Evolutionary conservation across 139 green algal genomes (phyloP).

Genomic region (Chlamydomonas sphaeroides): DNA sequence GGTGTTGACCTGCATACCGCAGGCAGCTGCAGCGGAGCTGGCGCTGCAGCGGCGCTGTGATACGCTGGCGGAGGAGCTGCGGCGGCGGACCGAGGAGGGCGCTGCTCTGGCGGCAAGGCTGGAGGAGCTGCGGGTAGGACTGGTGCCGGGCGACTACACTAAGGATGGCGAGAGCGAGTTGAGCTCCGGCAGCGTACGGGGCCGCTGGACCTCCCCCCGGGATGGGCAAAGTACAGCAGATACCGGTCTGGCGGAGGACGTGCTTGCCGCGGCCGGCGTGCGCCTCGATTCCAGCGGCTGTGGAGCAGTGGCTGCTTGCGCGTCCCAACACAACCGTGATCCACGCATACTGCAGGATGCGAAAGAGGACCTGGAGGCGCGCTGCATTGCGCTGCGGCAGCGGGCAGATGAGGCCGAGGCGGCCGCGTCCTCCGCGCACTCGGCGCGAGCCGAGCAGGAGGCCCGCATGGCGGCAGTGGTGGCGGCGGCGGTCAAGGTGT

Average conservation of each 20-base stretch:
- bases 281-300: too few relatives aligned
- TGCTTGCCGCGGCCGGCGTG: too few relatives aligned
- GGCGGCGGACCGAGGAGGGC: background rate
- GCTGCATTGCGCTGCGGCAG: background rate
- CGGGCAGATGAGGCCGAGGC: background rate
- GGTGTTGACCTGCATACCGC: too few relatives aligned
- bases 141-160: too few relatives aligned
- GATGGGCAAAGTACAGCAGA: too few relatives aligned
- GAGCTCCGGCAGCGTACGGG: too few relatives aligned
- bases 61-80: background rate
- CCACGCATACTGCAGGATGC: background rate
- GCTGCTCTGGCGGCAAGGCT: background rate
- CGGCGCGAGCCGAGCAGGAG: background rate
- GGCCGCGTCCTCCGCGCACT: background rate
- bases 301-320: too few relatives aligned
- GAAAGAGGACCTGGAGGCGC: background rate
- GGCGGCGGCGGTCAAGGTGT: constrained; percentile 16
- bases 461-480: constrained; percentile 9
- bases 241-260: too few relatives aligned
- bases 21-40: background rate
- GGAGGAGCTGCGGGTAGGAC: background rate
- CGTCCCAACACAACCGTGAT: too few relatives aligned
- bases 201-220: too few relatives aligned
- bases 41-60: background rate
- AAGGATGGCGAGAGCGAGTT: too few relatives aligned